Conservation (phyloP, 2,329 filamentous ascomycete species). For the Phialemonium atrogriseum region DNA sequence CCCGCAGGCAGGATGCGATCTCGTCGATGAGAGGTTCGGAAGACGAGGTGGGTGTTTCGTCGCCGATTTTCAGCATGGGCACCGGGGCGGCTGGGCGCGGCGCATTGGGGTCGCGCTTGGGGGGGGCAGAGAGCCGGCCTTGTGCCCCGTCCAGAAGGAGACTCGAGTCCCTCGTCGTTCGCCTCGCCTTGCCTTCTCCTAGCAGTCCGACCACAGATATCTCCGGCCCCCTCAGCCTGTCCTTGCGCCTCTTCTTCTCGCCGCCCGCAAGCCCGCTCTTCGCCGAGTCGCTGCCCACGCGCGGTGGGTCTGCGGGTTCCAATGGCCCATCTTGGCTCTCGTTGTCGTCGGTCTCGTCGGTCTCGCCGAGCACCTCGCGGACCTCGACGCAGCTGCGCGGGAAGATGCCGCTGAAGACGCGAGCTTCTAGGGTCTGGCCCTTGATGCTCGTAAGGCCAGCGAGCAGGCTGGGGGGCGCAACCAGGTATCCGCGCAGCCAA, state of each 20-base stretch:
- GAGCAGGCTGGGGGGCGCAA: conserved; percentile 86
- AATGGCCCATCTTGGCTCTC: conserved; percentile 27
- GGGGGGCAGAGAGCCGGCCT: conserved; percentile 36
- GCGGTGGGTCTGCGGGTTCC: conserved; percentile 18
- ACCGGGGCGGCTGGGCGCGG: conserved; percentile 85
- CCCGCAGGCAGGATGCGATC: conserved; percentile 89
- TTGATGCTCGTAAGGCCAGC: conserved; percentile 85
- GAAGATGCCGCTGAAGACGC: conserved; percentile 98
- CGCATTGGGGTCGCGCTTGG: conserved; percentile 54
- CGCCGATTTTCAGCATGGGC: conserved; percentile 94
- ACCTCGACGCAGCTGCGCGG: conserved; percentile 92
- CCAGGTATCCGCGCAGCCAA: conserved; percentile 93
- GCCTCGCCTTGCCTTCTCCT: conserved; percentile 8
- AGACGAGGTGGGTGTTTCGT: conserved; percentile 85
- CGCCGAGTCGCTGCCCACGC: conserved; percentile 38
- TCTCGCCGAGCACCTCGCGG: conserved; percentile 79
- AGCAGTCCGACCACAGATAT: conserved; percentile 10
- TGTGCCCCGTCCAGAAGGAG: conserved; percentile 29
- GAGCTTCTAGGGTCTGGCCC: conserved; percentile 87
- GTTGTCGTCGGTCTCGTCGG: conserved; percentile 43
- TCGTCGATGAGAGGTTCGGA: conserved; percentile 93
- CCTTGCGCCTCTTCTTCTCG: conserved; percentile 26
- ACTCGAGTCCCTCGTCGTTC: conserved; percentile 17
- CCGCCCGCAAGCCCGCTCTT: conserved; percentile 40
- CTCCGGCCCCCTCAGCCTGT: conserved; percentile 16